Evolutionary conservation across 2,329 filamentous ascomycete species (phyloP), one percentile per base, ranked within the genome.

Genomic region (Macrophomina pseudophaseolina): DNA sequence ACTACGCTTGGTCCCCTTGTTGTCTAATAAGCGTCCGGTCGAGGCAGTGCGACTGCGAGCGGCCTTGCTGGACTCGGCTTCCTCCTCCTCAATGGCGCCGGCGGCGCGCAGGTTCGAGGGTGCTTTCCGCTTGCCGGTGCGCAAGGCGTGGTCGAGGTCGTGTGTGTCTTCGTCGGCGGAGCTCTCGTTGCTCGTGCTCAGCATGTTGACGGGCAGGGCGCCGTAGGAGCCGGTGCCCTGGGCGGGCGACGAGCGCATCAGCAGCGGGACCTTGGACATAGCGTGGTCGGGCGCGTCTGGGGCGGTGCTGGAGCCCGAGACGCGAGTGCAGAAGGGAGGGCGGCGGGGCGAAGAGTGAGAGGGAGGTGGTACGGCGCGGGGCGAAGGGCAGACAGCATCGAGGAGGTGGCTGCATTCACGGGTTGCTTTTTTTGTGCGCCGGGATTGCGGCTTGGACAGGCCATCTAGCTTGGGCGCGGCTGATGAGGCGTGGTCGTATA

Each of bases 141-240:
- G 28, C 69, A 69, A 33, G 71, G 74, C 52, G 28, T 63, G 35
- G 65, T 64, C 67, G 46, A 63, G 42, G 64, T 78, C 75, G 32
- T 74, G 71, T 4, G 69, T 65, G 33, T 77, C 75, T 28, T 79
- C 77, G 54, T 75, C 73, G 59, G 72, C 72, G 5, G 72, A 70
- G 68, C 73, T 75, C 60, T 75, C 75, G 67, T 75, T 79, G 68
- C 72, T 75, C 63, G 76, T 75, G 67, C 76, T 79, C 68, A 78
- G 65, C 32, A 74, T 80, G 44, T 81, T 75, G 49, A 84, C 72
- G 5, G 85, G 86, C 28, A 86, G 81, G 4, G 85, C 86, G 65
- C 87, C 87, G 74, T 89, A 89, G 16, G 86, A 88, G 28, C 85
- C 85, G 42, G 85, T 87, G 66, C 86, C 87, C 74, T 86, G 83